Percentiles rank a stretch among this genome's conserved stretches.
Evolutionary conservation across 2,329 filamentous ascomycete species (phyloP).

Genomic region (Scopulariopsis brevicaulis): DNA sequence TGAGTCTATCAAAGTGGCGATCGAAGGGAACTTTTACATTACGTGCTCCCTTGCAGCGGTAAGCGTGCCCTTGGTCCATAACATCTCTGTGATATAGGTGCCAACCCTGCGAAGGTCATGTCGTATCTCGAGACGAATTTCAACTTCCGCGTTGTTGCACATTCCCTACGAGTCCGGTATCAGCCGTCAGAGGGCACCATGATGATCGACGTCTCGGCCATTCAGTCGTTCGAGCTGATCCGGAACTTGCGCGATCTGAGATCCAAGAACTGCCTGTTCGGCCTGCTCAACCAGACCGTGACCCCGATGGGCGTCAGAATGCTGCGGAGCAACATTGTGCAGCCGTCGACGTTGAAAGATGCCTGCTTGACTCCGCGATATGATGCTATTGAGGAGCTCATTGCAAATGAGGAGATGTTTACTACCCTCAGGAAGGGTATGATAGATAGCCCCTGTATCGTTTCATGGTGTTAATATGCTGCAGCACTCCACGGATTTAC

Average conservation of each 20-base stretch:
- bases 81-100: background rate
- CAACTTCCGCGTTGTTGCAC: slow-evolving; percentile 56
- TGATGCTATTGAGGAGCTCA: slow-evolving; percentile 74
- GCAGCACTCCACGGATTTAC: slow-evolving; percentile 37
- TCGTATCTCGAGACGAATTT: slow-evolving; percentile 69
- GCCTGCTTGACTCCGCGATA: slow-evolving; percentile 61
- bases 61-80: slow-evolving; percentile 18
- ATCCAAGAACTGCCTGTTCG: slow-evolving; percentile 74
- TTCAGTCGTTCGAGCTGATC: slow-evolving; percentile 78
- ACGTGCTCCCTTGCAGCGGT: slow-evolving; percentile 80
- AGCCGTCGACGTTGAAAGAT: slow-evolving; percentile 64
- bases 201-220: slow-evolving; percentile 88
- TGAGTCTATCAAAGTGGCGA: slow-evolving; percentile 67
- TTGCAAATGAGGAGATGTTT: slow-evolving; percentile 77
- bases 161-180: slow-evolving; percentile 78
- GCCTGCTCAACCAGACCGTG: slow-evolving; percentile 70
- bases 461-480: background rate
- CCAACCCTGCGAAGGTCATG: slow-evolving; percentile 47
- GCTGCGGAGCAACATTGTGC: slow-evolving; percentile 74
- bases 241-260: slow-evolving; percentile 72
- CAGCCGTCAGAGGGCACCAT: slow-evolving; percentile 84
- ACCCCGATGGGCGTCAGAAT: slow-evolving; percentile 85
- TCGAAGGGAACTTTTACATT: slow-evolving; percentile 77
- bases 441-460: background rate
- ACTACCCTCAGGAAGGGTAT: slow-evolving; percentile 58